Evolutionary conservation across 805 yeast genomes (phyloP), one percentile per base, ranked within the genome.

Genomic region (Kazachstania taianensis): DNA sequence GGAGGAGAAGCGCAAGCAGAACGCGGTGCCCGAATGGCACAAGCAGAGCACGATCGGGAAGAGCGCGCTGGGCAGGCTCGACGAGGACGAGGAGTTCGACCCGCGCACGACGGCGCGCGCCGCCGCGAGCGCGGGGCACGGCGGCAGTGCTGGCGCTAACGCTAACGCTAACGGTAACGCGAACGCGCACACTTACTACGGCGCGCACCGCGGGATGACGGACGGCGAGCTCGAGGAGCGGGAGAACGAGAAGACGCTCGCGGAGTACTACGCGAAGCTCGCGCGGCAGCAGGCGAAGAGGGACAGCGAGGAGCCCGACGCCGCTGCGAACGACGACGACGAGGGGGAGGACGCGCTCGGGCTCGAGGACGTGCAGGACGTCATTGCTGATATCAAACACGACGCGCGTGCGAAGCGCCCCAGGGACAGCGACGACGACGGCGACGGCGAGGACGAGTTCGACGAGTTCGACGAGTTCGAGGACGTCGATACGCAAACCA

Each of bases 1-100:
- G 66, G 65, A 77, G 71, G 69, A 75, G 73, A 58, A 78, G 71
- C 57, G 87, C 57, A 79, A 81, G 53, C 96, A 89, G 58, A 92
- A 92, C 55, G 96, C 96, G 4, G 68, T 92, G 46, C 99, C 99
- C 6, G 79, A 92, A 20, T 92, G 99, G 99, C 95, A 92, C 55
- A 75, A 81, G 44, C 79, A 80, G 47, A 76, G 89, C 53, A 87
- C 99, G 1, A 89, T 89, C 45, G 95, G 94, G 31, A 68, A 77
- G 46, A 59, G 69, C 10, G 67, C 70, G 3, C 57, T 73, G 40
- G 82, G 78, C 39, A 70, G 65, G 43, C 49, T 75, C 40, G 78
- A 70, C 43, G 66, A 62, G 30, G 75, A 66, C 24, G 80, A 71
- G 37, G 65, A 61, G 29, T 51, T 52, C 18, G 56, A 51, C 43